These are phyloP conservation scores for Aureobasidium sp. DNA, from an alignment of 2,329 filamentous ascomycete species.

Conservation along the genomic window DNA sequence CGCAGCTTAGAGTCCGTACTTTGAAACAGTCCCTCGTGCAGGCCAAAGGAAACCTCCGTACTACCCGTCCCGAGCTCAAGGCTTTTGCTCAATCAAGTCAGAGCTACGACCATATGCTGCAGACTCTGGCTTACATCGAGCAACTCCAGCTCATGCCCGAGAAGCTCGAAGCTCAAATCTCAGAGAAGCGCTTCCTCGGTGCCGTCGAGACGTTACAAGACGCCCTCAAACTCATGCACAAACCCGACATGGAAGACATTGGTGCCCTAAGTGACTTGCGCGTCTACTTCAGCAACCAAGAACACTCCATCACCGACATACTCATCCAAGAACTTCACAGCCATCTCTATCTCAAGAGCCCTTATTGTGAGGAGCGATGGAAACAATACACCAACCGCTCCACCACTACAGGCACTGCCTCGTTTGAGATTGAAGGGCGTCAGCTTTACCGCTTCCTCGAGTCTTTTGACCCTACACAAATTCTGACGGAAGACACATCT, in stretches of 20 bases:
- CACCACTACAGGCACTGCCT: slow-evolving; percentile 18
- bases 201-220: slow-evolving; percentile 90
- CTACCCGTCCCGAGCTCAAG: slow-evolving; percentile 83
- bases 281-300: slow-evolving; percentile 86
- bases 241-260: slow-evolving; percentile 84
- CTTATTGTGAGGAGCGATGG: slow-evolving; percentile 95
- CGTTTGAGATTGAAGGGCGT: slow-evolving; percentile 42
- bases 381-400: slow-evolving; percentile 64
- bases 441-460: slow-evolving; percentile 52
- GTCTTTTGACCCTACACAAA: slow-evolving; percentile 46
- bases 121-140: slow-evolving; percentile 65
- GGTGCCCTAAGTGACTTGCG: slow-evolving; percentile 80
- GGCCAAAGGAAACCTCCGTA: slow-evolving; percentile 73
- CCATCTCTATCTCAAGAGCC: slow-evolving; percentile 94
- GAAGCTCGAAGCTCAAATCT: slow-evolving; percentile 87
- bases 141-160: slow-evolving; percentile 85
- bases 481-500: slow-evolving; percentile 76
- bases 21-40: slow-evolving; percentile 77
- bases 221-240: slow-evolving; percentile 73
- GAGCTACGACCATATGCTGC: slow-evolving; percentile 82
- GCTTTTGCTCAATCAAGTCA: slow-evolving; percentile 82
- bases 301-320: slow-evolving; percentile 86
- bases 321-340: slow-evolving; percentile 95
- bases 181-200: slow-evolving; percentile 88
- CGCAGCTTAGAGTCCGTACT: slow-evolving; percentile 74